Evolutionary conservation across 2,329 filamentous ascomycete genomes (phyloP), one percentile per base, ranked within the genome.

Genomic region (Penicillium sp.): DNA sequence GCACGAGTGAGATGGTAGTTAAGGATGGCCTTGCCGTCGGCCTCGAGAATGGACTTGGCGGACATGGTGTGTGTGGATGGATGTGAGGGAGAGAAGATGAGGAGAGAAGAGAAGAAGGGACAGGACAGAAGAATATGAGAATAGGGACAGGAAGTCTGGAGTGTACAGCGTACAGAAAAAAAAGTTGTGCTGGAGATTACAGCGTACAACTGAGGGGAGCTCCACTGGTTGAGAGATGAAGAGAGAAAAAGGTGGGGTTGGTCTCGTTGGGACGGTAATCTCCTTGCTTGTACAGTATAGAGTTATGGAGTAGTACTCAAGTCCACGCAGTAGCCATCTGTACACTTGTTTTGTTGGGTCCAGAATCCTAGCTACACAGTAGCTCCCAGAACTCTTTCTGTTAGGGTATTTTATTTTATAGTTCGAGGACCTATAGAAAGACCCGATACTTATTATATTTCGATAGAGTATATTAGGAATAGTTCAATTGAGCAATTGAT

Each of bases 21-120:
- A 82, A 98, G 82, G 79, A 98, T 97, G 82, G 93, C 93, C 87
- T 98, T 98, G 83, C 93, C 93, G 79, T 98, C 93, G 80, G 91
- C 91, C 81, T 98, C 93, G 80, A 87, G 77, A 71, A 98, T 97
- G 61, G 91, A 87, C 79, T 98, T 98, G 74, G 93, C 88, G 71
- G 88, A 89, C 89, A 94, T 94, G 67, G 67, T 80, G 73, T 50
- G 73, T 50, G 53, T 52, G 37, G 29, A 32, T 53, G 49, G 49
- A 27, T 34, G 38, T 35, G 23, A 20, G 36, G 43, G 44, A 46
- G 36, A 49, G 45, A 44, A 43, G 42, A 51, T 43, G 42, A 57
- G 52, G 50, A 53, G 62, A 61, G 60, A 51, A 60, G 62, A 47
- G 10, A 41, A 40, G 40, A 37, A 32, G 40, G 27, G 34, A 36